Conservation (phyloP, 148 eudicot genomes). For the Dianthus caryophyllus region DNA sequence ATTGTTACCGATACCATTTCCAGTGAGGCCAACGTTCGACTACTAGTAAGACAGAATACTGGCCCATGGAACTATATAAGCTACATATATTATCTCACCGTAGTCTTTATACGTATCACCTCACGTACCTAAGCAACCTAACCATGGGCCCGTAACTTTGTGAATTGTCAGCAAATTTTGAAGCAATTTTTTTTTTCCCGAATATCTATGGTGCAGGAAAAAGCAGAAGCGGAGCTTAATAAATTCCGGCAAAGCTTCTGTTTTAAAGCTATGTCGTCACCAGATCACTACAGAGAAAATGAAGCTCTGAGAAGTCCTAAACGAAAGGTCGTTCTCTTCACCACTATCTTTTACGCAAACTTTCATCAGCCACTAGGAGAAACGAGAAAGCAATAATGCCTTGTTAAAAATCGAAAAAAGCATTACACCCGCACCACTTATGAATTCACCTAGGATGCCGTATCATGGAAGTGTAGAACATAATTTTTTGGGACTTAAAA, state of each 20-base stretch:
- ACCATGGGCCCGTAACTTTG: too few relatives aligned
- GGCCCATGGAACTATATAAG: too few relatives aligned
- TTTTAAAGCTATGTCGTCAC: conserved; percentile 68
- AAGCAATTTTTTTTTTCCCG: background rate
- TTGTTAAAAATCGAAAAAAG: too few relatives aligned
- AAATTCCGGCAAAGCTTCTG: conserved; percentile 70
- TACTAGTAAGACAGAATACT: background rate
- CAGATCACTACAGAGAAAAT: conserved; percentile 46
- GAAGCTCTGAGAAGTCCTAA: conserved; percentile 35
- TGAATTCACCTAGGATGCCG: background rate
- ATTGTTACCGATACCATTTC: too few relatives aligned
- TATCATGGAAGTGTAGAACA: background rate
- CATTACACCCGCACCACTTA: too few relatives aligned
- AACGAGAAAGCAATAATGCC: too few relatives aligned
- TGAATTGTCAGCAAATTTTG: too few relatives aligned
- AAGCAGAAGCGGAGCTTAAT: conserved; percentile 57
- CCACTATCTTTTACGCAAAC: background rate
- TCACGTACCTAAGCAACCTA: too few relatives aligned
- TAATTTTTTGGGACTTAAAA: background rate
- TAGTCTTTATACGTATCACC: too few relatives aligned
- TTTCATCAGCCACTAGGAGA: background rate
- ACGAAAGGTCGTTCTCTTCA: conserved; percentile 40
- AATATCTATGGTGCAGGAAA: conserved; percentile 46
- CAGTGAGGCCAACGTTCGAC: background rate
- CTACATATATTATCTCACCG: too few relatives aligned